Percentiles rank a stretch among this genome's conserved stretches.
phyloP scores from a whole-genome alignment of 129 eudicot genomes.

The sunflower (Helianthus annuus) region DNA sequence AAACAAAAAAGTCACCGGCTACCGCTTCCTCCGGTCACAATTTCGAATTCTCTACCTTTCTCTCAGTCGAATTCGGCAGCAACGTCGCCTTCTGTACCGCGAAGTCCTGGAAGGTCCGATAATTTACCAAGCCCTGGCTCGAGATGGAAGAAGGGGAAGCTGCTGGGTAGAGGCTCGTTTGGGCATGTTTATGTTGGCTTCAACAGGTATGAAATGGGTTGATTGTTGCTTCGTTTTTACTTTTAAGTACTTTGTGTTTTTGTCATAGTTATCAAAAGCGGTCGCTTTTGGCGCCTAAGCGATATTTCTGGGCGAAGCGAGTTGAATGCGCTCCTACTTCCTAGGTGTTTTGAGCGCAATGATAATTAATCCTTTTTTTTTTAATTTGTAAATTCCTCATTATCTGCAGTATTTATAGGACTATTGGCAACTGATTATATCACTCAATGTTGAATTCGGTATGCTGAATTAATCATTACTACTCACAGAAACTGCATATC shows the following conservation, averaged over 20 bases:
- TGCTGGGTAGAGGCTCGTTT: constrained; percentile 95
- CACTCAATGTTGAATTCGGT: no score
- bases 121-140: constrained; percentile 72
- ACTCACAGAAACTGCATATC: no score
- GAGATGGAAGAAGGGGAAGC: constrained; percentile 90
- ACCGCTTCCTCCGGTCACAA: constrained; percentile 87
- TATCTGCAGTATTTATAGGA: no score
- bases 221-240: not conserved
- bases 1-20: constrained; percentile 73
- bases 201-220: constrained; percentile 54
- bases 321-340: no score
- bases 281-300: no score
- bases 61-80: constrained; percentile 84
- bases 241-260: not conserved
- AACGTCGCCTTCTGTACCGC: constrained; percentile 87
- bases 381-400: no score
- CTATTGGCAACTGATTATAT: no score
- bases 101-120: constrained; percentile 86
- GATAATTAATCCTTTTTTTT: no score
- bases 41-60: constrained; percentile 60
- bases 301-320: no score
- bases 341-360: no score
- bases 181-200: constrained; percentile 98
- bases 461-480: no score
- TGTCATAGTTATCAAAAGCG: no score